These are phyloP conservation scores for Cladosporium phlei DNA, from an alignment of 2,329 filamentous ascomycete species.

Conservation along the genomic window DNA sequence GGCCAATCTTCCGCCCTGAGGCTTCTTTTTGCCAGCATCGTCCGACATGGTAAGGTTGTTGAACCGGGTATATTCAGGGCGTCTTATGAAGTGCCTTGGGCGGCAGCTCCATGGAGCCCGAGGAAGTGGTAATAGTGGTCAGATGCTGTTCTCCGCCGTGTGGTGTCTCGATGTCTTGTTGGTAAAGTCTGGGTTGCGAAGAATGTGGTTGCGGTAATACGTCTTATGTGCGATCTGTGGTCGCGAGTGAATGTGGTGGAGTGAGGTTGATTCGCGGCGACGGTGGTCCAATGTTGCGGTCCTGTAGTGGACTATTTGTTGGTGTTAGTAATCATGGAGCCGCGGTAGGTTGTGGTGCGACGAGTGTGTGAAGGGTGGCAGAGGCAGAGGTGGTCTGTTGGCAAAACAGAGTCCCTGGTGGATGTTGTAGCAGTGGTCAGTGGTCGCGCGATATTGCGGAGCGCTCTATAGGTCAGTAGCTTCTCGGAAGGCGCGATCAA, in stretches of 20 bases:
- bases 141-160: neutral
- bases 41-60: conserved; percentile 23
- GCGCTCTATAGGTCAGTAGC: neutral
- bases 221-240: too few species aligned
- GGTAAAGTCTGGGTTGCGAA: neutral
- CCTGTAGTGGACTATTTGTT: too few species aligned
- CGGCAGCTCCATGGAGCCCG: conserved; percentile 24
- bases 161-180: neutral
- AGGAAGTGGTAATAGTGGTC: neutral
- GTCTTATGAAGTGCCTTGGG: conserved; percentile 26
- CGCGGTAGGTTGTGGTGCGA: too few species aligned
- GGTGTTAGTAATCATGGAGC: too few species aligned
- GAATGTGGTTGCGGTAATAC: neutral
- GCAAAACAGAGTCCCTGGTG: neutral
- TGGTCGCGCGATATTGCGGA: conserved; percentile 5
- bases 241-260: too few species aligned
- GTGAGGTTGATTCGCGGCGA: too few species aligned
- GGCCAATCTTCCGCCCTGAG: conserved; percentile 17
- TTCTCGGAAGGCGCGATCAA: conserved; percentile 2
- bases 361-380: too few species aligned
- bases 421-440: neutral
- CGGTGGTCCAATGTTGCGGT: too few species aligned
- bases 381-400: too few species aligned
- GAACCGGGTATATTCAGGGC: conserved; percentile 23
- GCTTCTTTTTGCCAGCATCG: conserved; percentile 13